Evolutionary conservation across 768 basidiomycete genomes (phyloP), one percentile per base, ranked within the genome.

Genomic region (Xanthoconium purpureum): DNA sequence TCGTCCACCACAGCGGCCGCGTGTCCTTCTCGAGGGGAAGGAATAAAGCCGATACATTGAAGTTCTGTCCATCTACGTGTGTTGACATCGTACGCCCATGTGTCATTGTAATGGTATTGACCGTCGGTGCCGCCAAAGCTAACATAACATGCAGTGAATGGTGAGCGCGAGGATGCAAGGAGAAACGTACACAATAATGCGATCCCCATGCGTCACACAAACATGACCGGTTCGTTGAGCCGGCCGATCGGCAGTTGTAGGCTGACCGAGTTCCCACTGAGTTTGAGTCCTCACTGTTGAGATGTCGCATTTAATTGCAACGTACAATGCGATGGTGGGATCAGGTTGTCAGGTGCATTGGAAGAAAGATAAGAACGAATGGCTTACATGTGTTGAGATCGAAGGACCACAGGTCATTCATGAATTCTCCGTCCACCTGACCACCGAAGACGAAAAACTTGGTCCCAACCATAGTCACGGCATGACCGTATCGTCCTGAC

Each of bases 51-150:
- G 55, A 97, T 98, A 73, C 95, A 98, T 18, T 88, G 84, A 38
- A 99, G 77, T 69, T 99, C 97, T 5, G 88, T 81, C 97, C 97
- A 99, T 44, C 73, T 82, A 52, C 82, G 80, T 0, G 91, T 88
- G 38, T 78, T 79, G 49, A 94, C 76, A 70, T 96, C 93, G 72
- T 91, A 98, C 2, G 86, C 80, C 97, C 97, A 99, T 8, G 94
- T 98, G 69, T 99, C 97, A 71, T 98, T 99, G 75, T 99, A 99
- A 69, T 98, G 97, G 73, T 89, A 98, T 68, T 88, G 85, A n/a
- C 95, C 95, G 68, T 99, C 97, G 13, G 97, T 99, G 46, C 97
- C 97, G 33, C 97, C 97, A 63, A 99, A 98, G 48, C 91, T 95
- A 52, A 38, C 11, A 52, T 33, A 59, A 48, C n/a, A 52, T 28